phyloP scores from a whole-genome alignment of 768 basidiomycete genomes.

The Rubroboletus satanas region DNA sequence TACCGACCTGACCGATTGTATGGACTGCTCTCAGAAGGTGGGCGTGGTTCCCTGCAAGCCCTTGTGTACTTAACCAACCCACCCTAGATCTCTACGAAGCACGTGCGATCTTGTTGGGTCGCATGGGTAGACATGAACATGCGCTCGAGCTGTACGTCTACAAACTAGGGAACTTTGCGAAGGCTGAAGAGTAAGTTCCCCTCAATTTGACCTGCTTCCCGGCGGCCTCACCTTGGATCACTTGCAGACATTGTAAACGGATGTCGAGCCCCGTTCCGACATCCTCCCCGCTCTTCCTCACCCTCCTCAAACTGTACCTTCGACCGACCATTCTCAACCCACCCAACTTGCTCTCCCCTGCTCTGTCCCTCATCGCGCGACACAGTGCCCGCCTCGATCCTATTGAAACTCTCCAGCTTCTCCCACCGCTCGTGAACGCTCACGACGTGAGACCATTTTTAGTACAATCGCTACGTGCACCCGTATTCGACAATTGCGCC shows the following conservation, averaged over 20 bases:
- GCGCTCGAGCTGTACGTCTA: constrained; percentile 96
- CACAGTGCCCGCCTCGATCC: constrained; percentile 83
- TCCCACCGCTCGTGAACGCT: constrained; percentile 88
- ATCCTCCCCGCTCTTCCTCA: constrained; percentile 70
- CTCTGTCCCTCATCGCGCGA: constrained; percentile 80
- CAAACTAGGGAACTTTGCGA: constrained; percentile 72
- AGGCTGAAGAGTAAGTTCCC: constrained; percentile 81
- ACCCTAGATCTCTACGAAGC: constrained; percentile 80
- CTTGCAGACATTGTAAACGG: constrained; percentile 83
- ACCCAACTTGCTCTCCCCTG: constrained; percentile 67
- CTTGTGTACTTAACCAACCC: not conserved
- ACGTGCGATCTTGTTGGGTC: constrained; percentile 85
- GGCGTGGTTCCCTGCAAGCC: constrained; percentile 8
- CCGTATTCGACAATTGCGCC: constrained; percentile 66
- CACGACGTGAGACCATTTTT: constrained; percentile 78
- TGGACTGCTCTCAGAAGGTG: constrained; percentile 80
- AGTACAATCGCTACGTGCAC: constrained; percentile 60
- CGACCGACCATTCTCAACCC: constrained; percentile 55
- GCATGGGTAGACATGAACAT: constrained; percentile 86
- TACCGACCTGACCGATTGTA: constrained; percentile 81
- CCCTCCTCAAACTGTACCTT: constrained; percentile 84
- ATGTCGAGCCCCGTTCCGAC: constrained; percentile 59
- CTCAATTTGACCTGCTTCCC: not conserved
- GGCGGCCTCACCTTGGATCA: not conserved
- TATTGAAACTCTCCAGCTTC: constrained; percentile 74